phyloP scores from a whole-genome alignment of 2,329 filamentous ascomycete genomes.

The Aspergillus nomiae region DNA sequence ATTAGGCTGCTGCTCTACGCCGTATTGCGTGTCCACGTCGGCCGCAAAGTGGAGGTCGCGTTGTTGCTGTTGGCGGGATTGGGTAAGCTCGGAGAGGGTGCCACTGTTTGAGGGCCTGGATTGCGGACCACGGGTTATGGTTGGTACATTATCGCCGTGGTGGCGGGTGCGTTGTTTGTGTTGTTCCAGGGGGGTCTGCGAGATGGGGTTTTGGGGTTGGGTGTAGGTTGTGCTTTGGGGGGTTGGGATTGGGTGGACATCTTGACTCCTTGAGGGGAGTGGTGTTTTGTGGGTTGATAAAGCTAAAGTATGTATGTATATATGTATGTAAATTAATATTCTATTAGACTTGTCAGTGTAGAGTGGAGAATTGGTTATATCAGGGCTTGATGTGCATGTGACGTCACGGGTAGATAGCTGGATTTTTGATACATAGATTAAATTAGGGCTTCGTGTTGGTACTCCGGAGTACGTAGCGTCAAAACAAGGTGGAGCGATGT shows the following conservation, averaged over 20 bases:
- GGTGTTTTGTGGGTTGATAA: no score
- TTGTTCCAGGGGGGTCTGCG: constrained; percentile 32
- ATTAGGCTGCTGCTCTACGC: constrained; percentile 38
- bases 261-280: constrained; percentile 17
- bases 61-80: constrained; percentile 12
- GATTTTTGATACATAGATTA: no score
- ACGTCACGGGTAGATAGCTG: neutral
- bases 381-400: neutral
- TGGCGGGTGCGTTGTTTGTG: constrained; percentile 17
- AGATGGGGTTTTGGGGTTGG: constrained; percentile 36
- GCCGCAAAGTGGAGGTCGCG: constrained; percentile 18
- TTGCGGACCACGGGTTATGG: constrained; percentile 28
- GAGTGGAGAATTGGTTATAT: neutral
- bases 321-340: no score
- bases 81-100: constrained; percentile 21
- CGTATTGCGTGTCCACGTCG: constrained; percentile 37
- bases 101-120: constrained; percentile 34
- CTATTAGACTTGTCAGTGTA: neutral
- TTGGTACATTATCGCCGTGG: constrained; percentile 26
- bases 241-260: constrained; percentile 27
- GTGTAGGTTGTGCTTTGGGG: constrained; percentile 36
- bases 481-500: neutral
- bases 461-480: no score
- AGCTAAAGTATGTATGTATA: no score
- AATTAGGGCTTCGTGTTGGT: neutral